Base-by-base conservation (phyloP, 2,329 filamentous ascomycete genomes). In the Zymoseptoria passerinii region DNA sequence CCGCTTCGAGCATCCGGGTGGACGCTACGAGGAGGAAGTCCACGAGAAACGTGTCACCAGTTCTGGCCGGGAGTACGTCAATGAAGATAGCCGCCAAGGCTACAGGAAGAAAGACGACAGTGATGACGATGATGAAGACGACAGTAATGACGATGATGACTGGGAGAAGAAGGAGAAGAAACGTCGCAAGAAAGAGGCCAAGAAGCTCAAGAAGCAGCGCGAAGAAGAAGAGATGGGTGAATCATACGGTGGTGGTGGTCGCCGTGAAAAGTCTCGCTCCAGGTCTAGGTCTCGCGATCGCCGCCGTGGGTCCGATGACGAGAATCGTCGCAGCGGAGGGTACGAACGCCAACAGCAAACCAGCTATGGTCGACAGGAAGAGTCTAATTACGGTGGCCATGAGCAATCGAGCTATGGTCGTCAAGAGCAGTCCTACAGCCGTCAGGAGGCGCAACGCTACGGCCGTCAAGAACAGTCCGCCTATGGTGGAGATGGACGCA, bases 1-100 rank as follows among this genome's bases (percentile, higher is more conserved):
- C 28, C 77, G 73, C 19, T 79, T 81, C 52, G 76, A 79, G 63
- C 67, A 69, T 19, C 73, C 73, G 7, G 73, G 72, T n/a, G 71
- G 72, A 35, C 67, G 72, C 20, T 78, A 71, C 66, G 70, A 74
- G 8, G 68, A 72, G 44, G 71, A 78, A 55, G 73, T 73, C 44
- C 74, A 75, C 69, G 53, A 57, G 16, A 57, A 58, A 28, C 54
- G 65, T 19, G 58, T 68, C 40, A 62, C 58, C 9, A 61, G 60
- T 40, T 59, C 64, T 52, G 69, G 70, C 20, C 61, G 65, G 5
- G 62, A 69, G 40, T 68, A 69, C 50, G 58, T 59, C 16, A 63
- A 66, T 28, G 58, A 63, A 44, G 64, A 69, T 56, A 65, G 58
- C 28, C 61, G 64, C 50, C 61, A 65, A 19, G 64, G 64, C 50